Percentiles rank a stretch among this genome's conserved stretches.
phyloP scores from a whole-genome alignment of 192 early-diverging fungal species.

The Dissophora ornata region DNA sequence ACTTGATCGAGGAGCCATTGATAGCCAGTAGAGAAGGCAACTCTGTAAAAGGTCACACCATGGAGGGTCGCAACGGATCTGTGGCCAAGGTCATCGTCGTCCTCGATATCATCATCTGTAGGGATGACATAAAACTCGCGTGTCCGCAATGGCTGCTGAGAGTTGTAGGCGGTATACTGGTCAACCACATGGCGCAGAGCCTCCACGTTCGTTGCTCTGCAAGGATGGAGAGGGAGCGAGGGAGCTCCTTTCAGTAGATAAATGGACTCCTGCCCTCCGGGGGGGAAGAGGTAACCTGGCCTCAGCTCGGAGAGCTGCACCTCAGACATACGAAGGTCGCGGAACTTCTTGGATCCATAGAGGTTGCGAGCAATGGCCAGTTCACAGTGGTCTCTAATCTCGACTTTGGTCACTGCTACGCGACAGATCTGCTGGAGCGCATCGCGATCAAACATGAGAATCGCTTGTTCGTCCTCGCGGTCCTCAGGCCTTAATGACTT shows the following conservation, averaged over 20 bases:
- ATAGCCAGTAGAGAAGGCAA: constrained; percentile 40
- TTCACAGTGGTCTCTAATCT: constrained; percentile 51
- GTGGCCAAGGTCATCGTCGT: constrained; percentile 30
- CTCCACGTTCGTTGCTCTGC: constrained; percentile 52
- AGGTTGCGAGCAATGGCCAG: constrained; percentile 51
- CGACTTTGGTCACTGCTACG: constrained; percentile 41
- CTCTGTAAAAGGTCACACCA: constrained; percentile 44
- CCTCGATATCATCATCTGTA: constrained; percentile 20
- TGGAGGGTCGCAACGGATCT: constrained; percentile 34
- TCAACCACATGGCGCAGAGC: constrained; percentile 50
- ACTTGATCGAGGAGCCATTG: constrained; percentile 55
- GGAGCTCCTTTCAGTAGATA: constrained; percentile 51
- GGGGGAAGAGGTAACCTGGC: constrained; percentile 45
- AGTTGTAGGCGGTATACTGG: constrained; percentile 45
- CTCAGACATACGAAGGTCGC: constrained; percentile 51
- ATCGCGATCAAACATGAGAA: constrained; percentile 46
- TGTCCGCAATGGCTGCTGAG: constrained; percentile 37
- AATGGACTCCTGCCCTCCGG: constrained; percentile 54
- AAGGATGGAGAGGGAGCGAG: constrained; percentile 43
- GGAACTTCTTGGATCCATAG: constrained; percentile 51
- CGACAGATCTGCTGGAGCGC: constrained; percentile 49
- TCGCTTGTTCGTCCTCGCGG: constrained; percentile 46
- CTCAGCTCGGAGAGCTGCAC: constrained; percentile 31
- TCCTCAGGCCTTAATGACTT: constrained; percentile 38
- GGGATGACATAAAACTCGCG: constrained; percentile 48